phyloP scores from a whole-genome alignment of 1,139 yeast genomes.

The Debaryomyces psychrophilus region DNA sequence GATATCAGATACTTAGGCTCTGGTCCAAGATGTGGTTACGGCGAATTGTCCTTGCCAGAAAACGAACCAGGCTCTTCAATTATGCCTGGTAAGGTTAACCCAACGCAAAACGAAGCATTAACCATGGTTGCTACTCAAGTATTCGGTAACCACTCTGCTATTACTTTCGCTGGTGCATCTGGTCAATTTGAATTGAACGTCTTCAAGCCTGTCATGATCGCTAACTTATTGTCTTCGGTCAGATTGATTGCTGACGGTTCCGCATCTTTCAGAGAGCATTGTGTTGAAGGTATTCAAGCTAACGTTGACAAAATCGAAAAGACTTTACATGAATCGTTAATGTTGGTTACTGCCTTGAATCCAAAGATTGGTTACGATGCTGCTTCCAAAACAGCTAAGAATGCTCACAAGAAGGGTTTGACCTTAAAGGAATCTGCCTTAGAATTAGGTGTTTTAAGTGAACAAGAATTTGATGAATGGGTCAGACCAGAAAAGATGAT shows the following conservation, averaged over 20 bases:
- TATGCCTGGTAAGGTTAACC: constrained; percentile 99
- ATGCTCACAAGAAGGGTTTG: constrained; percentile 96
- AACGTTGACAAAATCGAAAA: constrained; percentile 85
- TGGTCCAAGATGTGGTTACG: constrained; percentile 99
- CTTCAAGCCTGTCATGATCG: constrained; percentile 93
- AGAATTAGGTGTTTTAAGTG: constrained; percentile 81
- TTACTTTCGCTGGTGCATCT: constrained; percentile 96
- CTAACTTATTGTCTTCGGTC: constrained; percentile 84
- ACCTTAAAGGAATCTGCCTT: constrained; percentile 93
- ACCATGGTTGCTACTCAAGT: constrained; percentile 99
- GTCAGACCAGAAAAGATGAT: constrained; percentile 98
- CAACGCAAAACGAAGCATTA: constrained; percentile 97
- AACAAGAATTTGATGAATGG: constrained; percentile 91
- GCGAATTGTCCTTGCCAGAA: constrained; percentile 92
- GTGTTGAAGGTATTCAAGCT: constrained; percentile 93
- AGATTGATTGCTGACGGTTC: constrained; percentile 89
- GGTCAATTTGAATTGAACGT: constrained; percentile 99
- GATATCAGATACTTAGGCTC: constrained; percentile 98
- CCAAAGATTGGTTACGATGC: constrained; percentile 98
- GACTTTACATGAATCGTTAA: constrained; percentile 87
- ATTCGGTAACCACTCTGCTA: constrained; percentile 92
- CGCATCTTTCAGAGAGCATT: constrained; percentile 86
- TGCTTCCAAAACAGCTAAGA: constrained; percentile 97
- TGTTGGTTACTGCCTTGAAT: constrained; percentile 97
- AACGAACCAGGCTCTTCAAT: constrained; percentile 99